These are phyloP conservation scores for Aspergillus ruber DNA, from an alignment of 2,329 filamentous ascomycete species.

Conservation along the genomic window DNA sequence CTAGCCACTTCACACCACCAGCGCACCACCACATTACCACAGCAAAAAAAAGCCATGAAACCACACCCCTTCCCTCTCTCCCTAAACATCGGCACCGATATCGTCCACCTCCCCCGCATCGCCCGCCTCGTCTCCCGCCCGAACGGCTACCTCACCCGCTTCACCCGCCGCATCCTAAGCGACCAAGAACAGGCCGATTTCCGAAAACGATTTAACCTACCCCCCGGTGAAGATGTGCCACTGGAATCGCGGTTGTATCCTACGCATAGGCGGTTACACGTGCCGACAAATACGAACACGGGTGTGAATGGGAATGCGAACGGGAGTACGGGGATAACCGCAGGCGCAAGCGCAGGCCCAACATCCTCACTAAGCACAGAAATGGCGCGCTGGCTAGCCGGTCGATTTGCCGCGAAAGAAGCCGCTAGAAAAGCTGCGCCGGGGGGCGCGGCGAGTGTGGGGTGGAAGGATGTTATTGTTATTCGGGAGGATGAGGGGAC, in stretches of 20 bases:
- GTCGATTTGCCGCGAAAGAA: conserved; percentile 67
- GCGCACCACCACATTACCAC: conserved; percentile 10
- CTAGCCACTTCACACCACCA: not conserved
- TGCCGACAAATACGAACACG: not conserved
- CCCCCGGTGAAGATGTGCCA: not conserved
- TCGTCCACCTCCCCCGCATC: conserved; percentile 65
- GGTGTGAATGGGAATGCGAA: not conserved
- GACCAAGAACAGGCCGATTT: conserved; percentile 35
- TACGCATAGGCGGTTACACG: not conserved
- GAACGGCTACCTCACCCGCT: conserved; percentile 32
- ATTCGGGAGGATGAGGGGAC: conserved; percentile 18
- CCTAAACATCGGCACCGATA: conserved; percentile 69
- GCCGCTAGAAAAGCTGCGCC: conserved; percentile 65
- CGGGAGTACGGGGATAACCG: not conserved
- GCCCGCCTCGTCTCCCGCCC: conserved; percentile 48
- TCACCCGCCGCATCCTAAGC: conserved; percentile 36
- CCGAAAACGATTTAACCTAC: conserved; percentile 23
- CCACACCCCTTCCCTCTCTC: conserved; percentile 53
- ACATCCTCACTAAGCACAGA: conserved; percentile 18
- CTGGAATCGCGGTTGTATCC: not conserved
- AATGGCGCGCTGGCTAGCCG: conserved; percentile 39
- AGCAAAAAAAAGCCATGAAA: conserved; percentile 1
- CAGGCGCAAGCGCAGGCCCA: not conserved
- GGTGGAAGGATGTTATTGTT: conserved; percentile 57
- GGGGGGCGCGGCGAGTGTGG: conserved; percentile 47